Evolutionary conservation across 2,329 filamentous ascomycete species (phyloP).

Genomic region (Aureobasidium lini): DNA sequence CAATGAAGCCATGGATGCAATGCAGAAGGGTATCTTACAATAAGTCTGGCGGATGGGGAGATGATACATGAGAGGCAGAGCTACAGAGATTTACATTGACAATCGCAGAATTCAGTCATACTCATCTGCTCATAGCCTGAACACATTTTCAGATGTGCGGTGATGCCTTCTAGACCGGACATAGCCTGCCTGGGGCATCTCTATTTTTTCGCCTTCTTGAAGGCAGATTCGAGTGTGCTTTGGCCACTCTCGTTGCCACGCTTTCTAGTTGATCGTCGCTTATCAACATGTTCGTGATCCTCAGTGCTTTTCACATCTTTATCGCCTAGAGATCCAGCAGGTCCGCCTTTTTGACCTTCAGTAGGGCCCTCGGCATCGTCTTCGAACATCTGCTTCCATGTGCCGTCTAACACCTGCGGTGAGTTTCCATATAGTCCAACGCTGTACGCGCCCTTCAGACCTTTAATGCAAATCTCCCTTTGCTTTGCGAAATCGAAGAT

Average conservation of each 20-base stretch:
- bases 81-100: too few species aligned
- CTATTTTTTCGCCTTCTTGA: constrained; percentile 24
- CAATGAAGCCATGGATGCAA: too few species aligned
- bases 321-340: constrained; percentile 30
- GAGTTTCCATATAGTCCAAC: constrained; percentile 59
- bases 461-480: constrained; percentile 54
- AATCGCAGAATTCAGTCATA: too few species aligned
- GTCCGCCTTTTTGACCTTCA: constrained; percentile 31
- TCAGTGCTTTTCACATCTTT: constrained; percentile 14
- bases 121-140: too few species aligned
- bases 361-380: constrained; percentile 40
- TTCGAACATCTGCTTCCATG: constrained; percentile 44
- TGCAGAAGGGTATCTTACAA: too few species aligned
- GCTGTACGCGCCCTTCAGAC: constrained; percentile 63
- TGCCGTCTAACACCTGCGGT: constrained; percentile 54
- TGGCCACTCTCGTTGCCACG: constrained; percentile 27
- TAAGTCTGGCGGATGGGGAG: too few species aligned
- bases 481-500: constrained; percentile 68
- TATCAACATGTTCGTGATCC: neutral
- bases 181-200: neutral
- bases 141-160: too few species aligned
- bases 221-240: constrained; percentile 25
- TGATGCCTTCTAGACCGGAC: too few species aligned
- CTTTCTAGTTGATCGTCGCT: neutral
- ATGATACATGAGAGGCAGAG: too few species aligned